Conservation (phyloP, 352 stramenopile species). For the Globisporangium perplexum region DNA sequence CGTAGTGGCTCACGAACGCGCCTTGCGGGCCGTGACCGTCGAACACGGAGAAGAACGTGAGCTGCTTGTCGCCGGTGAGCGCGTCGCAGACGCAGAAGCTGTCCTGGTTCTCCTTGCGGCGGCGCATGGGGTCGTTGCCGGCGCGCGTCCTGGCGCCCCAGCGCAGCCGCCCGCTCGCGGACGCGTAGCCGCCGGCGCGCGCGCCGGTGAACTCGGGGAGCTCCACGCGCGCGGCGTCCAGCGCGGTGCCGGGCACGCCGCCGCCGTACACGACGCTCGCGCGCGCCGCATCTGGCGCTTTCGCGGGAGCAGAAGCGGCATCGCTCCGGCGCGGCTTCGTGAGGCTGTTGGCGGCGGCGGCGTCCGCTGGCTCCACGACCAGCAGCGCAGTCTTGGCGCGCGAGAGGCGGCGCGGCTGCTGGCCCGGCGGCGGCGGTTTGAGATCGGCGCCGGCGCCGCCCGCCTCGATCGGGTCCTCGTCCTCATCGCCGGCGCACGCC, state of each 20-base stretch:
- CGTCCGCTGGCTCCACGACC: conserved; percentile 14
- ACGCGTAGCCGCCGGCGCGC: conserved; percentile 42
- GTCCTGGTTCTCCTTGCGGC: conserved; percentile 85
- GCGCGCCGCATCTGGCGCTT: conserved; percentile 6
- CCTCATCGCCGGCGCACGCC: conserved; percentile 13
- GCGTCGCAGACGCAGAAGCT: conserved; percentile 55
- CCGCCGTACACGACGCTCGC: conserved; percentile 35
- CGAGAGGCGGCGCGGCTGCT: conserved; percentile 20
- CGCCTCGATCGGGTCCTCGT: conserved; percentile 12
- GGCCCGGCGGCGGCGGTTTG: not conserved
- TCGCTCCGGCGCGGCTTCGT: conserved; percentile 8
- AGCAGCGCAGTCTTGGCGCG: conserved; percentile 37
- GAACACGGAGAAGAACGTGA: conserved; percentile 71
- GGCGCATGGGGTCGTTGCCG: conserved; percentile 65
- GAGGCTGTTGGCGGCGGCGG: conserved; percentile 5
- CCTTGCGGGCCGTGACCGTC: conserved; percentile 73
- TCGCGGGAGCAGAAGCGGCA: no score
- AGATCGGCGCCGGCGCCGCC: conserved; percentile 6
- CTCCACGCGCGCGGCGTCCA: conserved; percentile 51
- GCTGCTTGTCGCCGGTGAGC: conserved; percentile 31
- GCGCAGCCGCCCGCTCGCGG: conserved; percentile 28
- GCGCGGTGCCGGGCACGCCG: conserved; percentile 58
- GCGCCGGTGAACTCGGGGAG: conserved; percentile 60
- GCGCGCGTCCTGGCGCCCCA: conserved; percentile 58
- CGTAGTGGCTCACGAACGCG: conserved; percentile 69